Base-by-base conservation (phyloP, 257 asterid species). In the Striga asiatica region DNA sequence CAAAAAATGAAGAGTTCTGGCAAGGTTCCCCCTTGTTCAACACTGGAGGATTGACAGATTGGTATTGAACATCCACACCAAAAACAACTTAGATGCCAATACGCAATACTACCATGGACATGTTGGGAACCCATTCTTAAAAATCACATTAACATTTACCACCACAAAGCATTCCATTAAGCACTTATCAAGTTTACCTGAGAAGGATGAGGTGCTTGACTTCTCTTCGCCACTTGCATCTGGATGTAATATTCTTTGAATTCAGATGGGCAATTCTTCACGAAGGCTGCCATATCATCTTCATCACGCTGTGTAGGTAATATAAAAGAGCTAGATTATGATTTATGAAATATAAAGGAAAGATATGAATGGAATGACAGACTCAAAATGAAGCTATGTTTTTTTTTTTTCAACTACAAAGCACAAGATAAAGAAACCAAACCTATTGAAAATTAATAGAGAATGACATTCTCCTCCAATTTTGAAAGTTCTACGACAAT, bases 211-310 rank as follows among this genome's bases (percentile, higher is more conserved):
- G 99, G 99, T 42, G 93, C 79, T 72, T 79, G 99, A 75, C 91
- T 92, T 82, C 99, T 92, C 75, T 92, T 92, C 35, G 94, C 94
- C 68, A 81, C 83, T 79, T 92, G 99, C 99, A 92, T 88, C 70
- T 92, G 99, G 72, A 82, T 81, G 79, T 84, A 92, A 71, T 88
- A 88, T 77, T 84, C 93, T 75, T 88, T 88, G 62, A 84, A 92
- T 71, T 88, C 97, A 9, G 83, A 65, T 8, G 94, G 80, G 71
- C 94, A 74, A 61, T 66, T 73, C 59, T 83, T 75, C 37, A 82
- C 93, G 68, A 88, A 79, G 73, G 82, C 88, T 25, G 66, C 50
- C 93, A 85, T 79, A 66, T 92, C 97, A 24, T 88, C 93, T 65
- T 80, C 84, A 77, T 92, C 99, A 55, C 95, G 95, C 99, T 92